These are phyloP conservation scores for Diaporthe ilicicola DNA, from an alignment of 2,329 filamentous ascomycete genomes.

Conservation along the genomic window DNA sequence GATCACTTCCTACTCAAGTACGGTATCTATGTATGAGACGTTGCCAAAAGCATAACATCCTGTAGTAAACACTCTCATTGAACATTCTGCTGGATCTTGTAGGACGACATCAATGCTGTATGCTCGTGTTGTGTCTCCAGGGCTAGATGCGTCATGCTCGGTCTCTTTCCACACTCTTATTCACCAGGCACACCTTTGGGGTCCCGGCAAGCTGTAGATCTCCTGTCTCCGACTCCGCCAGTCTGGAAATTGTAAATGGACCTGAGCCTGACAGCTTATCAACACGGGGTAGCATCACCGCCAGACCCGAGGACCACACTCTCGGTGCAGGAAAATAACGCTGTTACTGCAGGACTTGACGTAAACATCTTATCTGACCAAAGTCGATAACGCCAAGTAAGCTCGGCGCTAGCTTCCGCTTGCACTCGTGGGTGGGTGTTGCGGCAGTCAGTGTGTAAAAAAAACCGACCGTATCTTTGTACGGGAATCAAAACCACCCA, in stretches of 20 bases:
- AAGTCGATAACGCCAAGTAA: not conserved
- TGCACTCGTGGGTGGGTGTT: not conserved
- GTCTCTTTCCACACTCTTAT: not conserved
- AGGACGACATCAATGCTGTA: too few relatives aligned
- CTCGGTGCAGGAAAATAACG: not conserved
- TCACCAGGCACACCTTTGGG: not conserved
- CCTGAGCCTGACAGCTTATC: slow-evolving; percentile 2
- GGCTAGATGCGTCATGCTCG: too few relatives aligned
- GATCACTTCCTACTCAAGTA: too few relatives aligned
- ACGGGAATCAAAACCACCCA: too few relatives aligned
- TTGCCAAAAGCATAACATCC: too few relatives aligned
- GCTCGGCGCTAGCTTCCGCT: not conserved
- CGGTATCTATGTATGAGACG: too few relatives aligned
- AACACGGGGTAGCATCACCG: not conserved
- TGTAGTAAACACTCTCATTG: too few relatives aligned
- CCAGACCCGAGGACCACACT: not conserved
- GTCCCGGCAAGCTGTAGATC: not conserved
- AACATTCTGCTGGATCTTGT: too few relatives aligned
- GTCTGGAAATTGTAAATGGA: not conserved
- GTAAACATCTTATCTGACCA: not conserved
- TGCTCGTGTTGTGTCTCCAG: too few relatives aligned
- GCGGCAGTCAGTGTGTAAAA: too few relatives aligned
- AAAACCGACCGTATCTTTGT: too few relatives aligned
- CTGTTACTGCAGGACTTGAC: not conserved
- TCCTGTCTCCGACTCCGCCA: not conserved